A percentile compares a stretch with the other conserved stretches of the same genome.
These are phyloP conservation scores for Neopestalotiopsis sp. DNA, from an alignment of 2,329 filamentous ascomycete species.

Conservation along the genomic window DNA sequence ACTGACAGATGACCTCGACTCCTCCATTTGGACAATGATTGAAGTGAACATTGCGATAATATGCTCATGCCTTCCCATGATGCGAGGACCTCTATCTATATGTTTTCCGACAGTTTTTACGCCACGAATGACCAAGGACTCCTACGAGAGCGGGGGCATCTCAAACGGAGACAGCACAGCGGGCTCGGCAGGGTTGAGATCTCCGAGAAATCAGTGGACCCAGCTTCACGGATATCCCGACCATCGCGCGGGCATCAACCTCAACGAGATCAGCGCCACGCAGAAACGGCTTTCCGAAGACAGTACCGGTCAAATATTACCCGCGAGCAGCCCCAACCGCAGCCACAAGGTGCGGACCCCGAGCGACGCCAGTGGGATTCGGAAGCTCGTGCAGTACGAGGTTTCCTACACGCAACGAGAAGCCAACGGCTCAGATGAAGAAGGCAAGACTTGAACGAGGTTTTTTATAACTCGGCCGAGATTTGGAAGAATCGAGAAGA, in stretches of 20 bases:
- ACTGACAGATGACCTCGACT: constrained; percentile 37
- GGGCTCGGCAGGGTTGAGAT: not conserved
- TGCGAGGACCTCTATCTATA: constrained; percentile 42
- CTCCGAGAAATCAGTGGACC: not conserved
- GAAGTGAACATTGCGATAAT: constrained; percentile 45
- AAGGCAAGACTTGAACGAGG: not conserved
- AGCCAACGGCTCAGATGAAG: not conserved
- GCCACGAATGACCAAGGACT: not conserved
- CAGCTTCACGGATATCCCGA: not conserved
- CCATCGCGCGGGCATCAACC: constrained; percentile 3
- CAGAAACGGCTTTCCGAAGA: not conserved
- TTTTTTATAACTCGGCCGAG: not conserved
- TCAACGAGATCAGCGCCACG: constrained; percentile 4
- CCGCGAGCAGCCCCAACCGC: not conserved
- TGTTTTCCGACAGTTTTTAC: constrained; percentile 41
- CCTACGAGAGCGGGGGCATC: not conserved
- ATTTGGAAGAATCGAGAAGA: not conserved
- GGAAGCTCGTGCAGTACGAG: not conserved
- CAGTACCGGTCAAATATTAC: constrained; percentile 4
- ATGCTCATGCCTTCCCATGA: constrained; percentile 45
- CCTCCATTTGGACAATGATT: constrained; percentile 45
- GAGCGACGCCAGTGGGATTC: not conserved
- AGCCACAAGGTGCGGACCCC: not conserved
- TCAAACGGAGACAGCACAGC: not conserved
- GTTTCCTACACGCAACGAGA: not conserved